Conservation (phyloP, 176 grass and related monocot species). For the Microstegium vimineum region DNA sequence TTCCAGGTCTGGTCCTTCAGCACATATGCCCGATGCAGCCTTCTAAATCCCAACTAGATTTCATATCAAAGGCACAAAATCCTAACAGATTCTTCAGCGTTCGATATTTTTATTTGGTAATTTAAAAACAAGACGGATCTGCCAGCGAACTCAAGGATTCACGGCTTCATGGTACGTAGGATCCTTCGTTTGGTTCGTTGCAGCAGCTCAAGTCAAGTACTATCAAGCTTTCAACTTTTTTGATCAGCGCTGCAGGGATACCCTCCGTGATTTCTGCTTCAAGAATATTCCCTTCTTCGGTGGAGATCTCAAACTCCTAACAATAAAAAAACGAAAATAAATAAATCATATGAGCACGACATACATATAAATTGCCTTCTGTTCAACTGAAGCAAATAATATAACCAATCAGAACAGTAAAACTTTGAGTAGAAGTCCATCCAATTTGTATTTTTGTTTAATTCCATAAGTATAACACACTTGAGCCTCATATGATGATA, state of each 20-base stretch:
- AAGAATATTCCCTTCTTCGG: conserved; percentile 34
- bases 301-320: conserved; percentile 29
- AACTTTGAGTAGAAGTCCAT: neutral
- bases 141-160: neutral
- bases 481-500: neutral
- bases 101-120: conserved; percentile 37
- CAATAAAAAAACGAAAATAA: neutral
- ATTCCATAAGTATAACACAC: neutral
- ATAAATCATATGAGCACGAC: neutral
- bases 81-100: neutral
- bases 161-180: neutral
- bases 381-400: neutral
- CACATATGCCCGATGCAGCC: neutral
- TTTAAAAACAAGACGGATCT: neutral
- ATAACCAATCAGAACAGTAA: neutral
- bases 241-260: neutral
- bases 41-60: neutral
- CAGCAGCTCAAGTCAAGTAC: neutral
- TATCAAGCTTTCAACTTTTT: conserved; percentile 30
- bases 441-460: neutral
- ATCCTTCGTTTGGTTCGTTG: neutral
- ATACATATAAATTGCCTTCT: neutral
- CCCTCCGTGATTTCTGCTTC: conserved; percentile 28
- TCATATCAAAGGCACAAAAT: conserved; percentile 11
- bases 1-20: neutral